Conservation (phyloP, 2,329 filamentous ascomycete genomes). For the Didymellaceae sp. region DNA sequence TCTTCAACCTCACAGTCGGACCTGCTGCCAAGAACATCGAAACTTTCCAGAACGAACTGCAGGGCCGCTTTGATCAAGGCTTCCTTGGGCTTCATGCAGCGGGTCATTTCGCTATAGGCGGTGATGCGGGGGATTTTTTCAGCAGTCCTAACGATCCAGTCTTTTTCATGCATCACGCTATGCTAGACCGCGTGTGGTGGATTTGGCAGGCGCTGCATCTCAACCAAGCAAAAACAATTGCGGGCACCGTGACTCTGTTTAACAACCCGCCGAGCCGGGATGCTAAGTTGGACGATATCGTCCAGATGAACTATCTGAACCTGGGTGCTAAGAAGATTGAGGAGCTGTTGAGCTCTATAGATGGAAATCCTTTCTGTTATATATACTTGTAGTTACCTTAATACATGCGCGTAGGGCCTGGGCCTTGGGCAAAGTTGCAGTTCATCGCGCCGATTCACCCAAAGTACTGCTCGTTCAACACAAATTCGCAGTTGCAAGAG, state of each 20-base stretch:
- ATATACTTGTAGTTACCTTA: slow-evolving; percentile 40
- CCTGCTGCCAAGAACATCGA: slow-evolving; percentile 52
- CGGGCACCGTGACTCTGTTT: slow-evolving; percentile 52
- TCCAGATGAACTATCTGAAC: slow-evolving; percentile 49
- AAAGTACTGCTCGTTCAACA: no score
- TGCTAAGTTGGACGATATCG: slow-evolving; percentile 52
- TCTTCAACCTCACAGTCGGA: slow-evolving; percentile 57
- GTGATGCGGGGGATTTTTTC: slow-evolving; percentile 51
- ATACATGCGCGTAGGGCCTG: no score
- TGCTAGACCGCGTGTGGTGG: slow-evolving; percentile 56
- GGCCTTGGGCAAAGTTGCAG: no score
- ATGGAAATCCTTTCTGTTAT: slow-evolving; percentile 53
- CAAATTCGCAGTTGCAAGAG: no score
- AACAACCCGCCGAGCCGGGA: slow-evolving; percentile 53
- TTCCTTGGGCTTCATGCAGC: slow-evolving; percentile 50
- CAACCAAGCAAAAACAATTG: slow-evolving; percentile 20
- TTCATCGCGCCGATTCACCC: no score
- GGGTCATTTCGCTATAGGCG: slow-evolving; percentile 43
- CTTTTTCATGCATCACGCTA: slow-evolving; percentile 53
- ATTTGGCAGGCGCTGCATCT: slow-evolving; percentile 52
- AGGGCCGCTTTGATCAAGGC: slow-evolving; percentile 23
- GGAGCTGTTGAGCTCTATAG: slow-evolving; percentile 51
- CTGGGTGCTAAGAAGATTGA: slow-evolving; percentile 39
- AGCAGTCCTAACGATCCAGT: slow-evolving; percentile 53
- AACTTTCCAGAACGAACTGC: slow-evolving; percentile 43